Evolutionary conservation across 805 yeast species (phyloP).

Genomic region (Blastobotrys muscicola): DNA sequence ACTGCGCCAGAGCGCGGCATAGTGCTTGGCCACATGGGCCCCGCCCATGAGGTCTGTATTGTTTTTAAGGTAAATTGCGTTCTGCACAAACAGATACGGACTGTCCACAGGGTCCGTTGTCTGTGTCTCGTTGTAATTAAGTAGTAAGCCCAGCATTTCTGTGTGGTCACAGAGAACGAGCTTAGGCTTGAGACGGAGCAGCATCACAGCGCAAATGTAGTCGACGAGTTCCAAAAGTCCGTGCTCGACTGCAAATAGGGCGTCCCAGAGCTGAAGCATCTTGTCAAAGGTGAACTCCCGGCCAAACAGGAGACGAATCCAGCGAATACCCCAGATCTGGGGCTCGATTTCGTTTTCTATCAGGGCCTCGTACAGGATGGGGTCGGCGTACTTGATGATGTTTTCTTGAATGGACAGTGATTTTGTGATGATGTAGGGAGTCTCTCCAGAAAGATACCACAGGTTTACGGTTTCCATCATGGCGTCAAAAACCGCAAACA

Average conservation of each 20-base stretch:
- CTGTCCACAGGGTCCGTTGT: constrained; percentile 10
- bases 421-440: constrained; percentile 20
- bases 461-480: constrained; percentile 24
- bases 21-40: constrained; percentile 14
- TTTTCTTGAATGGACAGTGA: constrained; percentile 25
- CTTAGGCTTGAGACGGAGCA: constrained; percentile 22
- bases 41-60: constrained; percentile 16
- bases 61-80: constrained; percentile 17
- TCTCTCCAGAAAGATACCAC: constrained; percentile 22
- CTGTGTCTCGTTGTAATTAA: neutral
- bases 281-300: constrained; percentile 26
- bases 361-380: constrained; percentile 20
- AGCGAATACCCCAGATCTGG: constrained; percentile 30
- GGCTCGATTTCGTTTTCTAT: constrained; percentile 24
- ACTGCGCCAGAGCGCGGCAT: constrained; percentile 5
- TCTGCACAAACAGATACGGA: constrained; percentile 11
- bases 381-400: constrained; percentile 22
- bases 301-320: constrained; percentile 29
- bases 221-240: constrained; percentile 23
- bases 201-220: constrained; percentile 27
- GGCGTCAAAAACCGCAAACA: constrained; percentile 22
- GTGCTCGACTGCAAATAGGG: constrained; percentile 26
- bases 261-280: constrained; percentile 27
- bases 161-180: constrained; percentile 12
- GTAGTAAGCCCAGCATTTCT: constrained; percentile 9